Base-by-base conservation (phyloP, 768 basidiomycete species). In the Tricholoma terreum region DNA sequence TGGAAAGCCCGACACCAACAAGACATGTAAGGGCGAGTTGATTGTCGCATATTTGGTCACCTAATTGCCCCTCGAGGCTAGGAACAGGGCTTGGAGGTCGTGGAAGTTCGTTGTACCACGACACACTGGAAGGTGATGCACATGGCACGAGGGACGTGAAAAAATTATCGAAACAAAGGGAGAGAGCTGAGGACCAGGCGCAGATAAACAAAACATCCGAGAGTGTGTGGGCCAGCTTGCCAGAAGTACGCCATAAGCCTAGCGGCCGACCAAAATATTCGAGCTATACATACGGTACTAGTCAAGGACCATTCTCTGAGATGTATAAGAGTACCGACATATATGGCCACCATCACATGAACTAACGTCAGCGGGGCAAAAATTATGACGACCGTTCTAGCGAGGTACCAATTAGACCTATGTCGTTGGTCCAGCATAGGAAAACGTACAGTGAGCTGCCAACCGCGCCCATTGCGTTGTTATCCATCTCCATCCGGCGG, bases 261-360 rank as follows among this genome's bases (percentile, higher is more conserved):
- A 96, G 75, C 6, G 94, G 94, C 34, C 89, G 85, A 38, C 94
- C 90, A 66, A 94, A 94, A 73, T 97, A 97, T 73, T 96, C 94
- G 56, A 94, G 78, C 92, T 94, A 66, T 55, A 60, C 33, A 61
- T 56, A 42, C 35, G 55, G 11, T 51, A 51, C 34, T 21, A 58
- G 55, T 55, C 36, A 36, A 21, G 31, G 46, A 24, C n/a, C 12
- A 31, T 17, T 30, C n/a, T 33, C 12, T 6, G 30, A 60, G 45
- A 27, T 43, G 55, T 12, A 55, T 8, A 34, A 54, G 33, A 38
- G 34, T 8, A 73, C 89, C 60, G 69, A 93, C 90, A 72, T 95
- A 94, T 63, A 94, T 84, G 43, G 92, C 89, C 50, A 80, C 73
- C 79, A 94, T 85, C 63, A 95, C 92, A 77, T 94, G 92, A 8